phyloP scores from a whole-genome alignment of 2,329 filamentous ascomycete species.

The Curvularia eragrostidis region DNA sequence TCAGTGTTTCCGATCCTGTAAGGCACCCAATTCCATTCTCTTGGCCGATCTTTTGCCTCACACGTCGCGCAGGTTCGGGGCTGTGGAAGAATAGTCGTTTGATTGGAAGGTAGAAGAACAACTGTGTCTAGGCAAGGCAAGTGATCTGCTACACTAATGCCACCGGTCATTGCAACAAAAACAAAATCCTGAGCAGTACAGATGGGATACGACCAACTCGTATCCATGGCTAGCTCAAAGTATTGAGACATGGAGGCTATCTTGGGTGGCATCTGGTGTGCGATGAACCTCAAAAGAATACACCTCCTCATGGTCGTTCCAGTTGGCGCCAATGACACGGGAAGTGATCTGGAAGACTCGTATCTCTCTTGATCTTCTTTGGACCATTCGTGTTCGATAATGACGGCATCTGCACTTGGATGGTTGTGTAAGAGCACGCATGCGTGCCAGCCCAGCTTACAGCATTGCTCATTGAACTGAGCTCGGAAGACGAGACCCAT shows the following conservation, averaged over 20 bases:
- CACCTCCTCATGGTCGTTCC: background rate
- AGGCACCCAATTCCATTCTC: background rate
- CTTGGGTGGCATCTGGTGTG: background rate
- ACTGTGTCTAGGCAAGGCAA: background rate
- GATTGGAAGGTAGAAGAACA: background rate
- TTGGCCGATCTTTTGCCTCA: background rate
- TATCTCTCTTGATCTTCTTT: background rate
- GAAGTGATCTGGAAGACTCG: background rate
- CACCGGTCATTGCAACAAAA: background rate
- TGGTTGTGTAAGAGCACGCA: background rate
- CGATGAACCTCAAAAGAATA: background rate
- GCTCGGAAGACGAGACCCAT: background rate
- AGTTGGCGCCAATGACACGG: background rate
- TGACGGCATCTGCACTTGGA: background rate
- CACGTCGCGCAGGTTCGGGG: background rate
- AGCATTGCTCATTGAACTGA: background rate
- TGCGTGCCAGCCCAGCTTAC: background rate
- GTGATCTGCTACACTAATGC: background rate
- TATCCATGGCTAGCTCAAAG: background rate
- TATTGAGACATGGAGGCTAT: background rate
- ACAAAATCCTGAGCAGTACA: background rate
- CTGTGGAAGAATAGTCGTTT: background rate
- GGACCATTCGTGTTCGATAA: background rate
- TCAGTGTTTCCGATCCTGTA: no score
- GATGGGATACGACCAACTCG: background rate